Base-by-base conservation (phyloP, 2,329 filamentous ascomycete species). In the Talaromyces sp. region DNA sequence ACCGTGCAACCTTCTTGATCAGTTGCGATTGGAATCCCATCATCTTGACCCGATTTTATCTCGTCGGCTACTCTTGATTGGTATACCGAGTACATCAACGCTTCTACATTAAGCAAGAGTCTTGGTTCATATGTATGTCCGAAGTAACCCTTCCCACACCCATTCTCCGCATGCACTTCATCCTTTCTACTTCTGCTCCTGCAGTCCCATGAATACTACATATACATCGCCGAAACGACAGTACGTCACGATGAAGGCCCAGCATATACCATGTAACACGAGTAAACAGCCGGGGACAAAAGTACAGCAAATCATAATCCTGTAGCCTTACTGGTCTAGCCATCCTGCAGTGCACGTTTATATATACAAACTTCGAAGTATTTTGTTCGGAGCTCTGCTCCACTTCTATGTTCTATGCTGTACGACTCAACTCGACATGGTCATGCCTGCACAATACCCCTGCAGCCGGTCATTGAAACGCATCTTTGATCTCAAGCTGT, bases 401-500 rank as follows among this genome's bases (percentile, higher is more conserved):
- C 29, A 41, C 44, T 40, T 43, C 30, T 46, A 36, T 17, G n/a
- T n/a, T 52, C 29, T 43, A 55, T 52, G 48, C 33, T 44, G 49
- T 52, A 46, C 19, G 46, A 55, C 49, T 32, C n/a, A 41, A 40
- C 42, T 22, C 16, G 41, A 45, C 27, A 10, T 33, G 27, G 29
- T 32, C n/a, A 19, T 30, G 24, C 5, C 43, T 46, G 43, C 32
- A 46, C 30, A 20, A n/a, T 17, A 67, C 87, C 72, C 45, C 50
- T 50, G 41, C 49, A 47, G 3, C 29, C n/a, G 35, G 49, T 59
- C 68, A 71, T 65, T 73, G 69, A 49, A 72, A 69, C 5, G 83
- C 83, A 71, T 90, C 80, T 53, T 73, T 76, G 61, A 95, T 84
- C 75, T 90, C 85, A 58, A 95, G 72, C 60, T 82, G 83, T 49